Evolutionary conservation across 1,284 basidiomycete species (phyloP).

Genomic region (Pseudozyma pruni): DNA sequence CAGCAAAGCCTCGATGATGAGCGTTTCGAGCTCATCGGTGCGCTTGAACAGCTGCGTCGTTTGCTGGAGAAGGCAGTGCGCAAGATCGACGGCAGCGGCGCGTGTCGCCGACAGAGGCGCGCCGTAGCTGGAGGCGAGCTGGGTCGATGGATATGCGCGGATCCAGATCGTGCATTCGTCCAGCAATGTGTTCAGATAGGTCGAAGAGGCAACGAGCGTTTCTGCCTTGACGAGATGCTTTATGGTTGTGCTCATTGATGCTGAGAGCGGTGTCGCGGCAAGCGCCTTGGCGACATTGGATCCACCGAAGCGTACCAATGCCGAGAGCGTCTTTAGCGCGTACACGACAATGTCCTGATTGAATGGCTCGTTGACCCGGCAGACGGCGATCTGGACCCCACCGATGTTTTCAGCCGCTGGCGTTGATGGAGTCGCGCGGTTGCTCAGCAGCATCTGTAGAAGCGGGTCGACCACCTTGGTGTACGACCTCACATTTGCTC

Average conservation of each 20-base stretch:
- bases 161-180: constrained; percentile 38
- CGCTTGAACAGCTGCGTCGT: constrained; percentile 77
- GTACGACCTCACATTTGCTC: constrained; percentile 53
- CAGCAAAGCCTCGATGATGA: constrained; percentile 80
- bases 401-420: constrained; percentile 5
- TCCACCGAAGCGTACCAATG: constrained; percentile 85
- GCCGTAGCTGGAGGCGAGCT: constrained; percentile 2
- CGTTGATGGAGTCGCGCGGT: constrained; percentile 3
- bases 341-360: constrained; percentile 78
- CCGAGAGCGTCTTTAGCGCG: constrained; percentile 79
- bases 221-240: constrained; percentile 19
- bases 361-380: constrained; percentile 77
- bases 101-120: constrained; percentile 71
- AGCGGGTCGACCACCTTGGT: constrained; percentile 54
- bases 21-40: constrained; percentile 73
- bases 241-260: constrained; percentile 25
- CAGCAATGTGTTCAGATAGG: constrained; percentile 43
- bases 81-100: constrained; percentile 78
- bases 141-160: constrained; percentile 19
- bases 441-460: constrained; percentile 38
- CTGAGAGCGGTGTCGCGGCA: constrained; percentile 16
- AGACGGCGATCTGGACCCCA: constrained; percentile 8
- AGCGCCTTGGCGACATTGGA: constrained; percentile 76
- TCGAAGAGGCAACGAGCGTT: constrained; percentile 1
- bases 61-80: constrained; percentile 82